Percentiles rank a stretch among this genome's conserved stretches.
These are phyloP conservation scores for Ganoderma sinense DNA, from an alignment of 1,284 basidiomycete species.

Conservation along the genomic window DNA sequence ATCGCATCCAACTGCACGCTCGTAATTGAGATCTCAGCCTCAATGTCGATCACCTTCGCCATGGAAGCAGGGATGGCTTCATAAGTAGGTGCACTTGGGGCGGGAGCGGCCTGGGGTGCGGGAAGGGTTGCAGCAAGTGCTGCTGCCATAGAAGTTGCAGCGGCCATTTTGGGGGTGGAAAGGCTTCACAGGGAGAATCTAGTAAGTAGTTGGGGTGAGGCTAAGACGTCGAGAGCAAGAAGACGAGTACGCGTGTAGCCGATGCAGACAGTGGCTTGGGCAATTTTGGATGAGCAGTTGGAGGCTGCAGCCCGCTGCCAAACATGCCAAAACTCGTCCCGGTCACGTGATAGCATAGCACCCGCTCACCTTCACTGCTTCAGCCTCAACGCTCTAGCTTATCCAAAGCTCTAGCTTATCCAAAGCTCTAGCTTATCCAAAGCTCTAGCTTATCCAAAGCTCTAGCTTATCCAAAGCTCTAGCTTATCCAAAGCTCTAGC, in stretches of 20 bases:
- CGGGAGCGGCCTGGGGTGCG: slow-evolving; percentile 62
- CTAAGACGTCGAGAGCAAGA: background rate
- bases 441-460: too few relatives aligned
- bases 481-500: too few relatives aligned
- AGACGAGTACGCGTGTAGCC: slow-evolving; percentile 1
- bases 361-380: background rate
- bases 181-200: background rate
- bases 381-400: too few relatives aligned
- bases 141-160: slow-evolving; percentile 88
- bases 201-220: slow-evolving; percentile 5
- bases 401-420: too few relatives aligned
- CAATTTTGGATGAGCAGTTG: slow-evolving; percentile 24
- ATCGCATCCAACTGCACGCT: slow-evolving; percentile 85
- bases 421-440: too few relatives aligned
- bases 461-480: too few relatives aligned
- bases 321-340: slow-evolving; percentile 36
- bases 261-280: slow-evolving; percentile 15
- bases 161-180: slow-evolving; percentile 50
- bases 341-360: slow-evolving; percentile 21
- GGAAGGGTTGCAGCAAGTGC: slow-evolving; percentile 87
- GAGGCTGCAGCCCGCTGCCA: slow-evolving; percentile 33
- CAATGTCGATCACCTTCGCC: slow-evolving; percentile 90
- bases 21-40: slow-evolving; percentile 84
- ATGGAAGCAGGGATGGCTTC: slow-evolving; percentile 89
- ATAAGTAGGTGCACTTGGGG: slow-evolving; percentile 70